Base-by-base conservation (phyloP, 805 yeast genomes). In the Lachancea waltii region DNA sequence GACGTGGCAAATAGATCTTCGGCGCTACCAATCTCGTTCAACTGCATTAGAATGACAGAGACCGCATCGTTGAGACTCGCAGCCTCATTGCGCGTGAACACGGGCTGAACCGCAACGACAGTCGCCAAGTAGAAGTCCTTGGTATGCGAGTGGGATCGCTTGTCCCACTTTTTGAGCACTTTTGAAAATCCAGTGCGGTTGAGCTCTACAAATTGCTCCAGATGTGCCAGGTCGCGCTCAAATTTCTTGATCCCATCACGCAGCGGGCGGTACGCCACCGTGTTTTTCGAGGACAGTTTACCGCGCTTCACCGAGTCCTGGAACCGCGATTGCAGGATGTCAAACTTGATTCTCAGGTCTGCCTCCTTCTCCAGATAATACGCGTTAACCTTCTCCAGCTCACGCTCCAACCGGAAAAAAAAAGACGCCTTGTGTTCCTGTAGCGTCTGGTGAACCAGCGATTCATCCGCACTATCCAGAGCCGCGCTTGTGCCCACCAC, bases 111-210 rank as follows among this genome's bases (percentile, higher is more conserved):
- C 44, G 85, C 86, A 10, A 92, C 95, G 0, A 96, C 96, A 0
- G 96, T 82, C 21, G 86, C 79, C 34, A 92, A 70, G 57, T 89
- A 92, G 36, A 92, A 69, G 57, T 92, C 98, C 55, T 89, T 87
- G 5, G 96, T 87, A 49, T 85, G 95, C 3, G 95, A 85, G 54
- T 90, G 87, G 16, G 96, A 86, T 45, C 97, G 70, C 62, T 92
- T 92, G 63, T 92, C 98, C 98, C 98, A 92, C 65, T 92, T 92
- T 60, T 92, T 92, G 53, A 92, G 73, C 20, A 86, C 97, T 63
- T 92, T 92, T 16, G 94, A 80, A 62, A 92, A 92, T 10, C 98
- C 98, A 0, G 95, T 85, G 53, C 89, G 96, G 58, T 92, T 92
- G 42, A 92, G 70, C 60, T 89, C 97, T 27, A 92, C 86, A 63